Base-by-base conservation (phyloP, 2,329 filamentous ascomycete genomes). In the Ceratocystis cubensis region DNA sequence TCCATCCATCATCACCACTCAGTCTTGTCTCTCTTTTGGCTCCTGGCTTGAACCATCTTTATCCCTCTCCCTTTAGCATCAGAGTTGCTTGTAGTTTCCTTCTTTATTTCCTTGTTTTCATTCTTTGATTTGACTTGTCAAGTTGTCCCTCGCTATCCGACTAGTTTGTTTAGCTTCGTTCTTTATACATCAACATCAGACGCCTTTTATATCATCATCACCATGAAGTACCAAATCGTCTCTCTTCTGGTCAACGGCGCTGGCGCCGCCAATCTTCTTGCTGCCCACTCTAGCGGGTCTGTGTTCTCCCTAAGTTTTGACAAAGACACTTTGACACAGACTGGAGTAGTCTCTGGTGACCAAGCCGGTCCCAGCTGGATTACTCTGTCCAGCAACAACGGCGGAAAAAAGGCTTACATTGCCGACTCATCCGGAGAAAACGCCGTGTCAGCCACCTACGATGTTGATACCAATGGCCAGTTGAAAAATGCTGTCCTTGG, bases 381-480 rank as follows among this genome's bases (percentile, higher is more conserved):
- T 45, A 71, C 70, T 15, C 61, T 70, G 30, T 65, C 65, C 61
- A 28, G 28, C 30, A 30, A 56, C 30, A 28, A 62, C n/a, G 68
- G 66, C 4, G 20, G 44, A 30, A 65, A 64, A 25, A 70, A 66
- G 25, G 64, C 69, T 20, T 71, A 71, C 62, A 67, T 69, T 45
- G 66, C 69, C 6, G 69, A 70, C 48, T 69, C 69, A 46, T 70
- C 78, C 8, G 73, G 75, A 22, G 73, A 73, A 3, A 75, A 75
- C 64, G 71, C 71, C 1, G 72, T 68, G 4, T 69, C 71, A 8
- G 71, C 74, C 41, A 63, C 65, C 13, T 68, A 68, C 46, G 67
- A 68, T 53, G 76, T 75, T 3, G 70, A 64, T 46, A 71, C 13
- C 66, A 76, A 41, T 73, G 71, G 33, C 71, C 74, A 41, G 71